Base-by-base conservation (phyloP, 2,329 filamentous ascomycete species). In the Pseudocercospora crystallina region DNA sequence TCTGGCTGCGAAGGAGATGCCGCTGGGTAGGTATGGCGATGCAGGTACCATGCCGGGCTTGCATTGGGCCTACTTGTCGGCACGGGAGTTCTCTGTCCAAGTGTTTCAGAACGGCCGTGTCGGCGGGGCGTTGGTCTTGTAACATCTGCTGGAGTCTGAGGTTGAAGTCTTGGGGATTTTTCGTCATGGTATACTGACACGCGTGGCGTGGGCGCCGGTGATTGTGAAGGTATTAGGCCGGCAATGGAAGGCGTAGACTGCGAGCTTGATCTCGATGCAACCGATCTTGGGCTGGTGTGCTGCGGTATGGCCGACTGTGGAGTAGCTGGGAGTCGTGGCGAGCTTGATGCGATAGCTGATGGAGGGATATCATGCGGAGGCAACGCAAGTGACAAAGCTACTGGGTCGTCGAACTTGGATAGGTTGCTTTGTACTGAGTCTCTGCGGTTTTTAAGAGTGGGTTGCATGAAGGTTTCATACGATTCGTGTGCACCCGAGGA, bases 91-190 rank as follows among this genome's bases (percentile, higher is more conserved):
- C 20, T 26, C 20, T 26, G 20, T 26, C 20, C 20, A 26, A 26
- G 20, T 3, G 42, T 50, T 11, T 61, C 58, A 2, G 58, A 62
- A 12, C 49, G 56, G 7, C 46, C 47, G 12, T 53, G 61, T 14
- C 33, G 14, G 1, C 57, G 54, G 8, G 61, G 47, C 3, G 49
- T 40, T 0, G 56, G 53, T 17, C 45, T 51, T 12, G 36, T 39
- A 8, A 68, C 30, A 44, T 70, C 66, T n/a, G 66, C 65, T 11
- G 67, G 67, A 1, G 66, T 70, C 36, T 67, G 66, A 5, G 67
- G 67, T 44, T 70, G 68, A 3, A 53, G 51, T 5, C 43, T 35
- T 8, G 62, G 46, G 3, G 66, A 58, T 10, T 53, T 36, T 9
- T 50, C 43, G 38, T 70, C 67, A 42, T 69, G 59, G 57, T 69